Conservation (phyloP, 768 basidiomycete species). For the Leccinum obscurum region DNA sequence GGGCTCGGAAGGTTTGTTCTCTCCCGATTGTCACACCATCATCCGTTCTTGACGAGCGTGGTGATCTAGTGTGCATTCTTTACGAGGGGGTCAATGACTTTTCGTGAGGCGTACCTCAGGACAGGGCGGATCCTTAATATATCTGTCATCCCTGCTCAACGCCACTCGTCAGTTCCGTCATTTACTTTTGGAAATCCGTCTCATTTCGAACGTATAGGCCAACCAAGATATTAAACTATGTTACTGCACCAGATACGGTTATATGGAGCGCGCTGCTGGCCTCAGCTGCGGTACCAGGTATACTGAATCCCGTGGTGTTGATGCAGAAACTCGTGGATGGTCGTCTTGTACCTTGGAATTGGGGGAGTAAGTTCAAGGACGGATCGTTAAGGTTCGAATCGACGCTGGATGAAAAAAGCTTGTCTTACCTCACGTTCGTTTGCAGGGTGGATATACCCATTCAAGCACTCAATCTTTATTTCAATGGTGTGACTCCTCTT, state of each 20-base stretch:
- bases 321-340: slow-evolving; percentile 90
- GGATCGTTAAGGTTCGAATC: slow-evolving; percentile 73
- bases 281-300: slow-evolving; percentile 94
- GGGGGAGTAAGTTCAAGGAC: slow-evolving; percentile 93
- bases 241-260: slow-evolving; percentile 91
- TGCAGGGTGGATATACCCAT: slow-evolving; percentile 91
- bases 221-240: slow-evolving; percentile 92
- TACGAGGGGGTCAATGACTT: slow-evolving; percentile 91
- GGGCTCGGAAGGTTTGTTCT: slow-evolving; percentile 80
- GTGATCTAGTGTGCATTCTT: slow-evolving; percentile 74
- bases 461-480: slow-evolving; percentile 84
- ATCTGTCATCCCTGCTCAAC: slow-evolving; percentile 87
- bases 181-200: slow-evolving; percentile 4
- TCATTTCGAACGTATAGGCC: slow-evolving; percentile 50
- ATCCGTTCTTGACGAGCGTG: not conserved
- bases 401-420: not conserved
- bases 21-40: not conserved
- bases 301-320: slow-evolving; percentile 91
- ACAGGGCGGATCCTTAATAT: slow-evolving; percentile 95
- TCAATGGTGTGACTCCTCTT: slow-evolving; percentile 57
- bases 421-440: slow-evolving; percentile 1
- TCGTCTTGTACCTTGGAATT: slow-evolving; percentile 85
- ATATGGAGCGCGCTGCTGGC: slow-evolving; percentile 83
- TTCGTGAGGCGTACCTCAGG: slow-evolving; percentile 89
- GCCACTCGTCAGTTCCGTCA: slow-evolving; percentile 64